phyloP scores from a whole-genome alignment of 139 green algal genomes.

The Chlamydomonas eustigma region DNA sequence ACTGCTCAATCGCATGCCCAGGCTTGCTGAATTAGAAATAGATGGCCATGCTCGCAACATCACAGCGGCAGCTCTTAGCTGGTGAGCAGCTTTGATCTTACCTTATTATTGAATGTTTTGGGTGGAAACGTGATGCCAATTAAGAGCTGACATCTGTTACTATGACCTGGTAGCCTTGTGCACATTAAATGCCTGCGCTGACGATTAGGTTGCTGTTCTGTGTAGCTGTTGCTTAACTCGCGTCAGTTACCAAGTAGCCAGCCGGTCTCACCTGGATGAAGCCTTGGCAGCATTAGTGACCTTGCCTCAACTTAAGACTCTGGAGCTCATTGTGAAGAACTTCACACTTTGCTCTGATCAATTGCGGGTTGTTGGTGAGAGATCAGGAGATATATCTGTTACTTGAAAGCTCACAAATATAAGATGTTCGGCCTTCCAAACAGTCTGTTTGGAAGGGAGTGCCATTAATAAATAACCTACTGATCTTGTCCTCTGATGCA shows the following conservation, averaged over 20 bases:
- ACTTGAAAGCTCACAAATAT: too few species aligned
- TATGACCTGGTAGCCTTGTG: too few species aligned
- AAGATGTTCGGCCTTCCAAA: too few species aligned
- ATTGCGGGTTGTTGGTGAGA: slow-evolving; percentile 26
- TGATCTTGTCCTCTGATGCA: too few species aligned
- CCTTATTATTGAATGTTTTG: not conserved
- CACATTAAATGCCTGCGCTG: too few species aligned
- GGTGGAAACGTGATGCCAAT: too few species aligned
- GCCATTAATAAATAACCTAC: too few species aligned
- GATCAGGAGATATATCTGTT: too few species aligned
- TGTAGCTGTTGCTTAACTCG: slow-evolving; percentile 39
- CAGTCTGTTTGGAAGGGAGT: too few species aligned
- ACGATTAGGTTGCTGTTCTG: not conserved
- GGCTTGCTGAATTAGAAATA: slow-evolving; percentile 41
- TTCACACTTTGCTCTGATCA: slow-evolving; percentile 51
- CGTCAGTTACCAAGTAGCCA: slow-evolving; percentile 37
- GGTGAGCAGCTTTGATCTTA: too few species aligned
- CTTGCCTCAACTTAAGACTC: slow-evolving; percentile 17
- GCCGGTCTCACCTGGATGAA: slow-evolving; percentile 35
- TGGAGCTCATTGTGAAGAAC: slow-evolving; percentile 54
- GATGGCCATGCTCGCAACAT: slow-evolving; percentile 50
- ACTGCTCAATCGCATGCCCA: slow-evolving; percentile 28
- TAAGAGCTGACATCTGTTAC: too few species aligned
- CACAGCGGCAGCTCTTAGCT: slow-evolving; percentile 22
- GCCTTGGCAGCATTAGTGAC: slow-evolving; percentile 34